Conservation (phyloP, 2,329 filamentous ascomycete species). For the Fusarium nodosum region DNA sequence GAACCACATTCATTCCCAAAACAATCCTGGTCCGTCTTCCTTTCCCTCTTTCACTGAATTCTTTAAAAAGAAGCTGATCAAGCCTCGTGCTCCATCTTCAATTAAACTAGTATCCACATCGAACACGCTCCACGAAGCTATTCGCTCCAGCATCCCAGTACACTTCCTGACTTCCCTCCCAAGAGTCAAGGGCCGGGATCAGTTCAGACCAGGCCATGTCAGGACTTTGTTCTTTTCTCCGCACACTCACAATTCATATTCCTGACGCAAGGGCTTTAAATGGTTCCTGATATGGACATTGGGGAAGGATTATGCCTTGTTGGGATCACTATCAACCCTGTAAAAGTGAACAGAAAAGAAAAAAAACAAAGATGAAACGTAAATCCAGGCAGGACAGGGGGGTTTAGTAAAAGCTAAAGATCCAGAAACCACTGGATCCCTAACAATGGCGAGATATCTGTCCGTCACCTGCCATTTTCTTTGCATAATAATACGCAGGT, state of each 20-base stretch:
- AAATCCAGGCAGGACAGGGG: not conserved
- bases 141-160: slow-evolving; percentile 29
- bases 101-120: slow-evolving; percentile 44
- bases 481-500: slow-evolving; percentile 34
- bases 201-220: not conserved
- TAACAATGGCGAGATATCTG: slow-evolving; percentile 2
- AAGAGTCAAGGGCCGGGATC: not conserved
- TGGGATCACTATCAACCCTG: not conserved
- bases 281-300: slow-evolving; percentile 23
- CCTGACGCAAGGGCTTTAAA: slow-evolving; percentile 21
- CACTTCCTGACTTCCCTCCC: not conserved
- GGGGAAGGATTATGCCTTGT: slow-evolving; percentile 11
- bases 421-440: not conserved
- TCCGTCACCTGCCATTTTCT: slow-evolving; percentile 11
- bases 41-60: not conserved
- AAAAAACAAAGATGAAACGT: slow-evolving; percentile 6
- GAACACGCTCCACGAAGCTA: slow-evolving; percentile 42
- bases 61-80: slow-evolving; percentile 33
- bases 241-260: slow-evolving; percentile 17
- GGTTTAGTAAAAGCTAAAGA: not conserved
- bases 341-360: not conserved
- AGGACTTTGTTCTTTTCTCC: not conserved
- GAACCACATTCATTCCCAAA: not conserved
- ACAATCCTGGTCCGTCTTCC: not conserved
- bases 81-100: slow-evolving; percentile 30